Conservation (phyloP, 1,139 yeast species). For the Blastobotrys petasosporus region DNA sequence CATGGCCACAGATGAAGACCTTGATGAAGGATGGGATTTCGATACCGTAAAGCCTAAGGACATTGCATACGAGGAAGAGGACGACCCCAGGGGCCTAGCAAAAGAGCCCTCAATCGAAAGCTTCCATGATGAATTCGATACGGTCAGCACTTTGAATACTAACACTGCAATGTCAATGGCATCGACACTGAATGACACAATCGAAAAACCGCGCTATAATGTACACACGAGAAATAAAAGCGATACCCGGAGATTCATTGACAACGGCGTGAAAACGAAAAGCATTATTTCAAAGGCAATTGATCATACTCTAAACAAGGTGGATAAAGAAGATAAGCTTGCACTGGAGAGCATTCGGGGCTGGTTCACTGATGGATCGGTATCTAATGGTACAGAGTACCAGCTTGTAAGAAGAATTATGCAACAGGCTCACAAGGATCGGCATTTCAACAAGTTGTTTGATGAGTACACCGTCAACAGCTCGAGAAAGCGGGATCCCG, state of each 20-base stretch:
- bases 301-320: constrained; percentile 8
- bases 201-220: background rate
- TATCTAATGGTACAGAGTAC: constrained; percentile 14
- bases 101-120: background rate
- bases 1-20: constrained; percentile 15
- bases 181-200: background rate
- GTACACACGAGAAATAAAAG: too few species aligned
- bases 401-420: constrained; percentile 22
- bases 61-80: background rate
- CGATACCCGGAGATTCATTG: too few species aligned
- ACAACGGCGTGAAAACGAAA: background rate
- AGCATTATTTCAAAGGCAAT: constrained; percentile 6
- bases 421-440: constrained; percentile 18
- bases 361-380: constrained; percentile 10
- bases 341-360: constrained; percentile 8
- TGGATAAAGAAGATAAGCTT: constrained; percentile 3
- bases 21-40: constrained; percentile 37
- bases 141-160: constrained; percentile 2
- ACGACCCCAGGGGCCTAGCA: background rate
- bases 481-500: constrained; percentile 41
- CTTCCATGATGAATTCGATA: constrained; percentile 4
- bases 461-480: constrained; percentile 1
- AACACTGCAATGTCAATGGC: constrained; percentile 1
- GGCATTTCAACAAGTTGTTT: constrained; percentile 1
- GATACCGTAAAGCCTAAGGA: constrained; percentile 32